Conservation (phyloP, 2,329 filamentous ascomycete genomes). For the Aspergillus tamarii region DNA sequence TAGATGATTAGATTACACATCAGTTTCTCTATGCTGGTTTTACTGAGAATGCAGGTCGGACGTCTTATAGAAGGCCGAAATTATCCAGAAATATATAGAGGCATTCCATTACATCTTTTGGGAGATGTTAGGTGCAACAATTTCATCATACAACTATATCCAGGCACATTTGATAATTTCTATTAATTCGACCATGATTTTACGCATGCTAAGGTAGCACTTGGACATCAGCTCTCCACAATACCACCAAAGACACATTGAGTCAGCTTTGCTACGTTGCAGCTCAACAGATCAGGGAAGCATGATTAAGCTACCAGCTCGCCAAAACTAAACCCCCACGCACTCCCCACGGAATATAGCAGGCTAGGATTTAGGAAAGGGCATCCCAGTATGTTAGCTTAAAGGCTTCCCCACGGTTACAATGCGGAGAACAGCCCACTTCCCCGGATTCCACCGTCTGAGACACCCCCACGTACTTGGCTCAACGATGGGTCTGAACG, state of each 20-base stretch:
- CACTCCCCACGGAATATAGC: background rate
- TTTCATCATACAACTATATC: background rate
- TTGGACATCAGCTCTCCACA: background rate
- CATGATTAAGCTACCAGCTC: no score
- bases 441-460: background rate
- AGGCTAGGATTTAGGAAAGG: background rate
- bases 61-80: background rate
- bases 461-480: slow-evolving; percentile 8
- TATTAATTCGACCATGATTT: background rate
- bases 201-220: background rate
- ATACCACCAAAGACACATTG: background rate
- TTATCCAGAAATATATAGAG: background rate
- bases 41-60: background rate
- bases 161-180: background rate
- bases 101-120: background rate
- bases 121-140: no score
- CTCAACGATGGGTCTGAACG: background rate
- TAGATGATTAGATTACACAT: background rate
- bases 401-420: background rate
- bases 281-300: no score
- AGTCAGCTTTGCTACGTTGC: no score
- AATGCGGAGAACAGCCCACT: slow-evolving; percentile 8
- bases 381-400: background rate
- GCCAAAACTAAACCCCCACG: background rate
- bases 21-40: background rate